Conservation (phyloP, 768 basidiomycete species). For the Termitomyces sp. region DNA sequence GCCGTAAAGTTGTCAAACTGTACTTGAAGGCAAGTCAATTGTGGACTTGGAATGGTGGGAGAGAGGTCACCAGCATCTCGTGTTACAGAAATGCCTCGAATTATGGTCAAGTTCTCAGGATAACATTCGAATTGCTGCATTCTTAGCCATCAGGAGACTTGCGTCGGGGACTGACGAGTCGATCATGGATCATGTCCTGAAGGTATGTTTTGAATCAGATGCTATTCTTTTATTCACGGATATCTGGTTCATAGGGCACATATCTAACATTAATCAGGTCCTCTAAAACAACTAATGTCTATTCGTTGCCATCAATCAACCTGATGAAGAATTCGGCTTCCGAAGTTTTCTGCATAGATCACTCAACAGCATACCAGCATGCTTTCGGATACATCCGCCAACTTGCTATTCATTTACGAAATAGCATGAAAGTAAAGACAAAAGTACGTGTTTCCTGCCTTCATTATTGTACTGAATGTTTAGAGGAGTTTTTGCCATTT, state of each 20-base stretch:
- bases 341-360: slow-evolving; percentile 80
- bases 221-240: background rate
- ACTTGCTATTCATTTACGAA: slow-evolving; percentile 87
- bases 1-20: slow-evolving; percentile 75
- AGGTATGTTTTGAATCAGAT: slow-evolving; percentile 40
- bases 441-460: slow-evolving; percentile 44
- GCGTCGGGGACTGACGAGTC: slow-evolving; percentile 74
- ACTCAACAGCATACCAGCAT: slow-evolving; percentile 78
- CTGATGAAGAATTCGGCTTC: slow-evolving; percentile 98
- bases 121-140: slow-evolving; percentile 75
- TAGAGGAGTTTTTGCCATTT: slow-evolving; percentile 5
- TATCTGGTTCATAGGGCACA: slow-evolving; percentile 49
- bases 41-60: background rate
- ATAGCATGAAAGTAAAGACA: slow-evolving; percentile 83
- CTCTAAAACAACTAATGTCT: slow-evolving; percentile 77
- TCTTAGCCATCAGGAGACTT: slow-evolving; percentile 77
- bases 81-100: slow-evolving; percentile 67
- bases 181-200: slow-evolving; percentile 80
- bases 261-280: slow-evolving; percentile 84
- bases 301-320: slow-evolving; percentile 88
- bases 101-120: slow-evolving; percentile 83
- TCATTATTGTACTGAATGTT: slow-evolving; percentile 1
- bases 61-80: background rate
- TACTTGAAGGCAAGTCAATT: slow-evolving; percentile 69
- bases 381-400: slow-evolving; percentile 95